Percentiles rank a stretch among this genome's conserved stretches.
Conservation (phyloP, 352 stramenopile species). For the Aphanomyces euteiches region DNA sequence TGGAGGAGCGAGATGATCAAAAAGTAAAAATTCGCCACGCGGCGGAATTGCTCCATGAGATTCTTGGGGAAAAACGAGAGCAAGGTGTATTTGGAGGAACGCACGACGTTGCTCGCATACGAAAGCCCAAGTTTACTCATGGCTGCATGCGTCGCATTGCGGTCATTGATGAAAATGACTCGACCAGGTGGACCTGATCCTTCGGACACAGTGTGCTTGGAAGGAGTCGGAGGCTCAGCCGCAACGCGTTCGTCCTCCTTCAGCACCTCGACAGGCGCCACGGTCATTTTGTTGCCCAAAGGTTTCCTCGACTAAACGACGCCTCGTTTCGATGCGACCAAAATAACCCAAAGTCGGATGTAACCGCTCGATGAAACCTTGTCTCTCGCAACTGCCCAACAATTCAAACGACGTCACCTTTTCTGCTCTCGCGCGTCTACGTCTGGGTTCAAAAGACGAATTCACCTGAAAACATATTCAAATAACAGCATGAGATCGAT, state of each 20-base stretch:
- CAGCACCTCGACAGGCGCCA: neutral
- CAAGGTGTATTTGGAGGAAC: conserved; percentile 92
- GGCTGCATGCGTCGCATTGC: neutral
- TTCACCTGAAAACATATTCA: no score
- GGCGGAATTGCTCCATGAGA: conserved; percentile 93
- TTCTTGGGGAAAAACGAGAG: conserved; percentile 94
- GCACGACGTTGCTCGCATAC: conserved; percentile 48
- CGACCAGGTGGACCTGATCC: conserved; percentile 31
- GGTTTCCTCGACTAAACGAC: no score
- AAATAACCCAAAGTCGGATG: no score
- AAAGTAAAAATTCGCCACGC: conserved; percentile 97
- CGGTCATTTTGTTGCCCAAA: no score
- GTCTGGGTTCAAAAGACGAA: no score
- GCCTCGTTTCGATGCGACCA: no score
- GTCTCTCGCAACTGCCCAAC: no score
- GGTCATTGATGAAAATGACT: conserved; percentile 70
- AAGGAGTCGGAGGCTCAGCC: neutral
- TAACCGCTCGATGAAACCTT: no score
- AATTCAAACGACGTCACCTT: no score
- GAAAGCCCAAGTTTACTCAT: conserved; percentile 9
- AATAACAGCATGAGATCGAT: no score
- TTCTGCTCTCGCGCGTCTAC: no score
- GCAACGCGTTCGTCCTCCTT: neutral
- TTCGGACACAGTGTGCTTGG: conserved; percentile 4
- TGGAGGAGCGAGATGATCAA: conserved; percentile 93